Percentiles rank a stretch among this genome's conserved stretches.
Conservation (phyloP, 805 yeast genomes). For the Candida nemodendra region DNA sequence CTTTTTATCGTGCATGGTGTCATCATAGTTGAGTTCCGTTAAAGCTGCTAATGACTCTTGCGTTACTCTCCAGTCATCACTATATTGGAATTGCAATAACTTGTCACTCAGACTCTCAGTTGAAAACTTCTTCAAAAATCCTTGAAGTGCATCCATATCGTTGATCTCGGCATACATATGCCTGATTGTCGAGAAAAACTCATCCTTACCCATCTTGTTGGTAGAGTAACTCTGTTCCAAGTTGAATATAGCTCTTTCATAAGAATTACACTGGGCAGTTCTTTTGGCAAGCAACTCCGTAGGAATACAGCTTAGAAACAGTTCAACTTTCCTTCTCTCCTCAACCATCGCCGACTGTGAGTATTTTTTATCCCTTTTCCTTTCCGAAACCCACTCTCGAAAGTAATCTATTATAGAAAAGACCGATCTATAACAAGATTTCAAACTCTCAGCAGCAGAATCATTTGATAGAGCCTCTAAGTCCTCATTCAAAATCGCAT, state of each 20-base stretch:
- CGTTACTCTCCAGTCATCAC: constrained; percentile 84
- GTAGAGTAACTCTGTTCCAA: constrained; percentile 70
- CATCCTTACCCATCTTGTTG: constrained; percentile 34
- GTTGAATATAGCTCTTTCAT: constrained; percentile 83
- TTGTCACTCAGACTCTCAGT: constrained; percentile 71
- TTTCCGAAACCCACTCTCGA: constrained; percentile 64
- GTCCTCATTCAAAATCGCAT: constrained; percentile 52
- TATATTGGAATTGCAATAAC: constrained; percentile 75
- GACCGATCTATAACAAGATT: constrained; percentile 66
- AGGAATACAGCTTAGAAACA: constrained; percentile 57
- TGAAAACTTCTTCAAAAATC: constrained; percentile 72
- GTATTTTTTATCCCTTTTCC: constrained; percentile 31
- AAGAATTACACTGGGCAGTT: constrained; percentile 80
- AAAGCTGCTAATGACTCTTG: constrained; percentile 78
- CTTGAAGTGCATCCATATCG: constrained; percentile 88
- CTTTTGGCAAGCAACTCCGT: constrained; percentile 70
- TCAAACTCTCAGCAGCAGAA: constrained; percentile 53
- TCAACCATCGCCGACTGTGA: constrained; percentile 18
- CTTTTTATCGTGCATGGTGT: constrained; percentile 21
- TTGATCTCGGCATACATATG: constrained; percentile 82
- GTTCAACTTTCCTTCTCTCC: constrained; percentile 38
- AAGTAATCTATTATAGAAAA: constrained; percentile 82
- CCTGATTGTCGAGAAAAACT: constrained; percentile 56
- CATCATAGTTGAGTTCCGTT: constrained; percentile 38
- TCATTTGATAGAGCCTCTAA: constrained; percentile 47